Percentiles rank a stretch among this genome's conserved stretches.
These are phyloP conservation scores for Rubroboletus satanas DNA, from an alignment of 768 basidiomycete genomes.

Conservation along the genomic window DNA sequence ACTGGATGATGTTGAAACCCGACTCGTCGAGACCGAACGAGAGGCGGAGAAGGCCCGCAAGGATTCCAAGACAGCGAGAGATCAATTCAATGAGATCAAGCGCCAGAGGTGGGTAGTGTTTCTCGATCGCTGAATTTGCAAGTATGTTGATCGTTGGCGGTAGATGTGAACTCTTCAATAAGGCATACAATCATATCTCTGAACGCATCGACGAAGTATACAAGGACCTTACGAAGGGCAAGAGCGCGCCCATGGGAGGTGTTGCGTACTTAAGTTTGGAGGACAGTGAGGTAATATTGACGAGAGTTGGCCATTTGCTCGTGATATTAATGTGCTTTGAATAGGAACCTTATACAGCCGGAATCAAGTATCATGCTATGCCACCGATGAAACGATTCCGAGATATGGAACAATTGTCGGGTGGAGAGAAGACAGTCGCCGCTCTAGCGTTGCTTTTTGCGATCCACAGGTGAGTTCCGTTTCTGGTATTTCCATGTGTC, in stretches of 20 bases:
- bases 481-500: neutral
- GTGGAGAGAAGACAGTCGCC: slow-evolving; percentile 98
- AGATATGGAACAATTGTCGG: slow-evolving; percentile 98
- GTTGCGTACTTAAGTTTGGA: slow-evolving; percentile 95
- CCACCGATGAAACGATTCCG: slow-evolving; percentile 99
- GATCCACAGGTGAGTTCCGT: slow-evolving; percentile 72
- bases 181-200: slow-evolving; percentile 94
- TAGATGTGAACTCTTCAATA: slow-evolving; percentile 84
- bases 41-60: slow-evolving; percentile 92
- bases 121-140: neutral
- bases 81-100: slow-evolving; percentile 87
- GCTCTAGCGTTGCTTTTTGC: slow-evolving; percentile 95
- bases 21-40: slow-evolving; percentile 82
- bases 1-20: slow-evolving; percentile 79
- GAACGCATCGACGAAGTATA: slow-evolving; percentile 94
- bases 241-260: slow-evolving; percentile 90
- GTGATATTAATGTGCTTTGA: slow-evolving; percentile 1
- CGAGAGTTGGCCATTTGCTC: slow-evolving; percentile 19
- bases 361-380: slow-evolving; percentile 99
- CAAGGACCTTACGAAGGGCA: slow-evolving; percentile 96
- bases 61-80: slow-evolving; percentile 85
- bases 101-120: slow-evolving; percentile 56
- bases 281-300: slow-evolving; percentile 78
- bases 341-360: slow-evolving; percentile 78
- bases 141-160: neutral